Conservation (phyloP, 345 rosid genomes). For the Cochlearia excelsa region DNA sequence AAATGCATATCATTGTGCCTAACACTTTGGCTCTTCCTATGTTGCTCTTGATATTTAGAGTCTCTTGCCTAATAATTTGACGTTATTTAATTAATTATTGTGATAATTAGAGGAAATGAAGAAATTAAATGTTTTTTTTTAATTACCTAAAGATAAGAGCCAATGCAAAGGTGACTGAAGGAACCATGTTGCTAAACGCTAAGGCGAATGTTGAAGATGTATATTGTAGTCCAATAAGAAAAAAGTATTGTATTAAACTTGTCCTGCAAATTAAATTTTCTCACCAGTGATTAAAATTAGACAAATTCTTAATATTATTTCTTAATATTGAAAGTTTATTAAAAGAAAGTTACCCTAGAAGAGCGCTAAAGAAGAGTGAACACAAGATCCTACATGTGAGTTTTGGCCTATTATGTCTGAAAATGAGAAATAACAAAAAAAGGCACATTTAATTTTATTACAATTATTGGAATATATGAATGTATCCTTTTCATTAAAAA, state of each 20-base stretch:
- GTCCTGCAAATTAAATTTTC: conserved; percentile 33
- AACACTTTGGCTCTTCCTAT: conserved; percentile 54
- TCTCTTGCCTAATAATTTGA: conserved; percentile 46
- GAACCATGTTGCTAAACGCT: conserved; percentile 63
- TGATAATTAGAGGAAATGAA: background rate
- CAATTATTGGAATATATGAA: conserved; percentile 1
- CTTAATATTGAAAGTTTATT: background rate
- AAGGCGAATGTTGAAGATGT: conserved; percentile 58
- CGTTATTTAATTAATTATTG: background rate
- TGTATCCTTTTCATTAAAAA: background rate
- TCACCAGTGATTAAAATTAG: no score
- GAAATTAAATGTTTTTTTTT: background rate
- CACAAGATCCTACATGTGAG: conserved; percentile 40
- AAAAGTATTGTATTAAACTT: conserved; percentile 48
- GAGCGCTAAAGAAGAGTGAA: conserved; percentile 48
- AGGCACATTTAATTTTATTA: background rate
- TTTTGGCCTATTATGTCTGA: conserved; percentile 46
- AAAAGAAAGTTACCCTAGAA: conserved; percentile 41
- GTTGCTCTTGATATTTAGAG: conserved; percentile 39
- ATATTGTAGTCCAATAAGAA: conserved; percentile 53
- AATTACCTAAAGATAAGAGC: conserved; percentile 53
- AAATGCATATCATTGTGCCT: conserved; percentile 52
- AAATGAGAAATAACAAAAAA: background rate
- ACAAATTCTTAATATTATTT: background rate
- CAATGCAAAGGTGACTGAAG: conserved; percentile 49